Evolutionary conservation across 129 eudicot species (phyloP), one percentile per base, ranked within the genome.

Genomic region (Heracleum sosnowskyi): DNA sequence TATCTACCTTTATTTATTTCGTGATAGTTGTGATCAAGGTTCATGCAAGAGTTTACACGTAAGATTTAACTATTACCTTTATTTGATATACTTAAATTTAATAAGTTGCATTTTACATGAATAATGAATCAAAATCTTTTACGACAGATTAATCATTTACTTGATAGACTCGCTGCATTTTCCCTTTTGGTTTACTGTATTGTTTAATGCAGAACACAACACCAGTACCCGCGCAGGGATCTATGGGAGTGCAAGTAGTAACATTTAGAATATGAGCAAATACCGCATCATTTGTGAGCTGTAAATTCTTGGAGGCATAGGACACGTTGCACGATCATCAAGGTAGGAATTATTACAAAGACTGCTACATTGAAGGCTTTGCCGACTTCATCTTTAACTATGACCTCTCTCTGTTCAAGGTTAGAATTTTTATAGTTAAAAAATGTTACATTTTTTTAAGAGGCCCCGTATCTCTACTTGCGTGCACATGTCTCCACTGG

Each of bases 361-460:
- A 90, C 60, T 95, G 99, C 77, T 92, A 90, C 77, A 95, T 95
- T 51, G 97, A 95, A 80, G 99, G 99, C 71, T 86, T 96, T 5
- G 96, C 92, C 11, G 99, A 95, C 78, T 95, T 95, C 87, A 92
- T 95, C 76, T 95, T 95, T 79, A 97, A 97, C 84, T 87, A 92
- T 70, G 97, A 88, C 13, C 96, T 90, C 34, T 95, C 98, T 51
- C 86, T 95, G 57, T 91, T 88, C 37, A 97, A 95, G 98, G 96
- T 94, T 57, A 11, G 36, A 40, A 68, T 42, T 51, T n/a, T 28
- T 36, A 13, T 39, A 13, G 20, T 41, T 39, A 47, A 24, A 16
- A 47, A 47, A 16, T 2, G 15, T 9, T 44, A 8, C 16, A 16
- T 15, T 47, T 16, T 46, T 4, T 16, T 2, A 16, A 47, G 18